Evolutionary conservation across 2,329 filamentous ascomycete genomes (phyloP), one percentile per base, ranked within the genome.

Genomic region (Venturia carpophila): DNA sequence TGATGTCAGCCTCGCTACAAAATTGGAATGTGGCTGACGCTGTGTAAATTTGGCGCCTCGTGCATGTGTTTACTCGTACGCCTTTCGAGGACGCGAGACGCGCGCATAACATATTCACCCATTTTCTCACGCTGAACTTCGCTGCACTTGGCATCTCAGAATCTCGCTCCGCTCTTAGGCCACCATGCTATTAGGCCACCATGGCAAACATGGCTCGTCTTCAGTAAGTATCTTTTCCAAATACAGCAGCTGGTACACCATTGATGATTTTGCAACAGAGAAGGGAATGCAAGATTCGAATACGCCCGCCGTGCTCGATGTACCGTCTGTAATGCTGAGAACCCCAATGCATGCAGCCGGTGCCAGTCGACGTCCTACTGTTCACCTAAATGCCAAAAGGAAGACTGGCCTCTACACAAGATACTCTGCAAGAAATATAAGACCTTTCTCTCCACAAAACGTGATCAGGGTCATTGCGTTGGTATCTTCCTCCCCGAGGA

Each of bases 361-460:
- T 71, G 70, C 64, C 62, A 67, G 27, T 65, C 60, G 30, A 55
- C 61, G 13, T 60, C 49, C 24, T 71, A 71, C 64, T 71, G 70
- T 62, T 71, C 69, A 34, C 65, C 65, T 24, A 47, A 45, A 17
- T 72, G 70, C 41, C 71, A 71, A 64, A 63, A 68, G 61, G 30
- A 13, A 4, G 69, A 71, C 65, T 71, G 70, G 71, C 56, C 67
- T 6, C 45, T 67, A 6, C 69, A 71, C 67, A 70, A 71, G 60
- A 65, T 70, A 5, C 66, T 72, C 39, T 72, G 70, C 69, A 62
- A 66, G 10, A 9, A 19, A 10, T 69, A 69, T 64, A 45, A 55
- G 2, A 13, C 1, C 17, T 66, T 67, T 11, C 49, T 55, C 24
- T 30, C 27, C 24, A 55, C 49, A 34, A 55, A 34, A 17, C 49